phyloP scores from a whole-genome alignment of 2,329 filamentous ascomycete species.

The Alternaria dauci region DNA sequence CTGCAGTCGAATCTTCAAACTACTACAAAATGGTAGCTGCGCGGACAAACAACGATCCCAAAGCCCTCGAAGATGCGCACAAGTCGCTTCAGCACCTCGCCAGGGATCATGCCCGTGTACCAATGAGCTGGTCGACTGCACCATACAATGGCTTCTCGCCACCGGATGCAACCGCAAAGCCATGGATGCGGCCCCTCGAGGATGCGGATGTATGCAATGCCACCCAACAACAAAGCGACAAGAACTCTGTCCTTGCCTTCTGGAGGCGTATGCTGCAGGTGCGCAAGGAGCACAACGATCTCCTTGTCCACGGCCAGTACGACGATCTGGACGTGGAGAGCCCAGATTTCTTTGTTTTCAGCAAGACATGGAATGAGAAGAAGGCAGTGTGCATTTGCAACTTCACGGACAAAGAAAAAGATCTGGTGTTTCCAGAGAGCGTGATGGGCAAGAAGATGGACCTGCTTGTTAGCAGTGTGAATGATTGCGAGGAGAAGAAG shows the following conservation, averaged over 20 bases:
- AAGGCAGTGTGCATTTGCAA: slow-evolving; percentile 46
- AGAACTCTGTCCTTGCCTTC: slow-evolving; percentile 64
- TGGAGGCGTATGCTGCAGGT: slow-evolving; percentile 66
- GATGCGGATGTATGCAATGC: slow-evolving; percentile 66
- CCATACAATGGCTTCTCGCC: slow-evolving; percentile 67
- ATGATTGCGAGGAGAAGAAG: slow-evolving; percentile 22
- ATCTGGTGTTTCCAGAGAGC: slow-evolving; percentile 45
- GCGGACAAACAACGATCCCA: slow-evolving; percentile 37
- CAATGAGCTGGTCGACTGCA: slow-evolving; percentile 70
- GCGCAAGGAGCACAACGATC: slow-evolving; percentile 64
- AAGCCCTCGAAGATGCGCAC: slow-evolving; percentile 58
- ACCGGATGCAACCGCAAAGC: slow-evolving; percentile 56
- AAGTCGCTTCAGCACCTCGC: slow-evolving; percentile 66
- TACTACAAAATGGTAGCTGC: slow-evolving; percentile 54
- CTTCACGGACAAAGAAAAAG: slow-evolving; percentile 42
- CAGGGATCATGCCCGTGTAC: slow-evolving; percentile 72
- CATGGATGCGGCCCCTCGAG: slow-evolving; percentile 69
- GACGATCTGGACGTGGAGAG: slow-evolving; percentile 59
- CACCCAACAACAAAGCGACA: slow-evolving; percentile 57
- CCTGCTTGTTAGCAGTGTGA: slow-evolving; percentile 35
- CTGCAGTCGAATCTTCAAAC: slow-evolving; percentile 60
- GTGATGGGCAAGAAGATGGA: slow-evolving; percentile 43
- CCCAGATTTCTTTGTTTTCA: slow-evolving; percentile 65
- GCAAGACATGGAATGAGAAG: slow-evolving; percentile 42
- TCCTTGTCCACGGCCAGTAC: slow-evolving; percentile 70